phyloP scores from a whole-genome alignment of 2,329 filamentous ascomycete genomes.

The Byssoonygena ceratinophila region DNA sequence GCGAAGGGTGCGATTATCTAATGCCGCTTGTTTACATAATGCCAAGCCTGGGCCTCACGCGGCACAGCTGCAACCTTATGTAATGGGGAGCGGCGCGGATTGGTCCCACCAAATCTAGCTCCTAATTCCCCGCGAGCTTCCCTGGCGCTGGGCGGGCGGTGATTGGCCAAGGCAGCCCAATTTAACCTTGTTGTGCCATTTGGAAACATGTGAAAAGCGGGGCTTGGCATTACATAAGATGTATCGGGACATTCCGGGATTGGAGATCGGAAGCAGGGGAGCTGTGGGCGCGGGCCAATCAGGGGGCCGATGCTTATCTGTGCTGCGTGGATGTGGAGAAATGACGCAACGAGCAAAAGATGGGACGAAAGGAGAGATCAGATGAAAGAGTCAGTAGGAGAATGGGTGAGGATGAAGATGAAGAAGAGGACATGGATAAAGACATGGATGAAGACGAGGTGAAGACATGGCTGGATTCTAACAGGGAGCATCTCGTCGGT shows the following conservation, averaged over 20 bases:
- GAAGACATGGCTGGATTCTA: not conserved
- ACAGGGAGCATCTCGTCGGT: not conserved
- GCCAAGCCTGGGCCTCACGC: not conserved
- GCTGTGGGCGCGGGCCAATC: constrained; percentile 5
- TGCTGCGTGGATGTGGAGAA: not conserved
- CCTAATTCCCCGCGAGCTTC: constrained; percentile 7
- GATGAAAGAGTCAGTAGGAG: not conserved
- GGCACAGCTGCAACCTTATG: constrained; percentile 9
- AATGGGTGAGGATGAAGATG: no score
- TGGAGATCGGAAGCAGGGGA: constrained; percentile 7
- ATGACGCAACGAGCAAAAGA: not conserved
- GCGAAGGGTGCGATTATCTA: not conserved
- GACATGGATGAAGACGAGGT: not conserved
- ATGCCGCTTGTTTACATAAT: constrained; percentile 1
- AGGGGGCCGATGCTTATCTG: constrained; percentile 5
- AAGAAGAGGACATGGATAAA: not conserved
- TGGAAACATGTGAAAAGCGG: constrained; percentile 3
- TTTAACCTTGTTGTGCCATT: not conserved
- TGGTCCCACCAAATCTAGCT: not conserved
- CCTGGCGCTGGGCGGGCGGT: not conserved
- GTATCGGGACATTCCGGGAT: constrained; percentile 7
- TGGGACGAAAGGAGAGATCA: not conserved
- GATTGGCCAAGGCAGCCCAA: not conserved
- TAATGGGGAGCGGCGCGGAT: not conserved
- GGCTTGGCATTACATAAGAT: constrained; percentile 13